These are phyloP conservation scores for Clarkia xantiana DNA, from an alignment of 345 rosid genomes.

Conservation along the genomic window DNA sequence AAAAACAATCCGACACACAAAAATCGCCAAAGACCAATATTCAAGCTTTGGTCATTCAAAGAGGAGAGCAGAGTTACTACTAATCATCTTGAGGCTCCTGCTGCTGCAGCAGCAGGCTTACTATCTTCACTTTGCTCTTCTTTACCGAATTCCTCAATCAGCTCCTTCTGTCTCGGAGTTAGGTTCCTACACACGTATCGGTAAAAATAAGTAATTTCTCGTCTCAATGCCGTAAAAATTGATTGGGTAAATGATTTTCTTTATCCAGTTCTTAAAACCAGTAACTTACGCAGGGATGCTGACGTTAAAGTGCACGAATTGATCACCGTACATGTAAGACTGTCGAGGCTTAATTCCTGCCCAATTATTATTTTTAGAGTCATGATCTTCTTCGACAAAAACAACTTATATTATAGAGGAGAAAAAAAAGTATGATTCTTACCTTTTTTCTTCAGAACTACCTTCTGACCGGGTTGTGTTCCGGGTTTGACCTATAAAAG, in stretches of 20 bases:
- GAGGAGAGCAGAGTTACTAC: no score
- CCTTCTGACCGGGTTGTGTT: conserved; percentile 97
- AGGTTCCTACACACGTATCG: conserved; percentile 34
- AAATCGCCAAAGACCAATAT: no score
- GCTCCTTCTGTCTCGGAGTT: conserved; percentile 70
- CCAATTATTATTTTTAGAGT: neutral
- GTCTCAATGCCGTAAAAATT: neutral
- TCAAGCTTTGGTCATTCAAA: no score
- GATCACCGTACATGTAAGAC: conserved; percentile 65
- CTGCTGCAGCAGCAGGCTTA: no score
- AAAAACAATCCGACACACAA: no score
- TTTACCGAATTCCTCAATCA: conserved; percentile 82
- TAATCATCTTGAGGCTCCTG: no score
- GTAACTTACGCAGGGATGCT: conserved; percentile 70
- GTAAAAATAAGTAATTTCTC: neutral
- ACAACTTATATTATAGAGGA: neutral
- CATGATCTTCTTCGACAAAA: neutral
- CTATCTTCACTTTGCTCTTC: conserved; percentile 31
- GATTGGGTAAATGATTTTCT: neutral
- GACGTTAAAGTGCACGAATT: conserved; percentile 85
- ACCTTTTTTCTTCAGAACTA: conserved; percentile 94
- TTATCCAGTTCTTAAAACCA: neutral
- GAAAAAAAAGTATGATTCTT: neutral
- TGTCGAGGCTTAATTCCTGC: conserved; percentile 78
- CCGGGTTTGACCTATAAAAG: conserved; percentile 74